Percentiles rank a stretch among this genome's conserved stretches.
These are phyloP conservation scores for Sisymbrium altissimum DNA, from an alignment of 345 rosid species.

Conservation along the genomic window DNA sequence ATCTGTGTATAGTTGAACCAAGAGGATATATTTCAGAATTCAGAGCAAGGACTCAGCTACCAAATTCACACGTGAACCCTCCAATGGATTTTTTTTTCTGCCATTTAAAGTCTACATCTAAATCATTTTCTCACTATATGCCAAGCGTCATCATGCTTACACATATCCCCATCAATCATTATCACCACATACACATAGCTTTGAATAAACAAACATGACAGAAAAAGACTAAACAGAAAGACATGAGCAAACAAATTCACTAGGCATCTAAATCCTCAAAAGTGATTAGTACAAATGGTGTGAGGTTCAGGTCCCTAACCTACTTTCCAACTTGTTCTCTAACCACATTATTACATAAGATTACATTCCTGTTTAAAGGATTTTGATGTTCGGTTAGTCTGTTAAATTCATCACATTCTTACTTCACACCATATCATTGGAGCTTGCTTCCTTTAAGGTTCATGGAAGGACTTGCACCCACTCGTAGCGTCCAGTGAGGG, in stretches of 20 bases:
- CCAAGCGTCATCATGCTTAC: slow-evolving; percentile 15
- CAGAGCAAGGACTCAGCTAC: slow-evolving; percentile 11
- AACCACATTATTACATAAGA: slow-evolving; percentile 34
- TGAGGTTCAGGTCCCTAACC: slow-evolving; percentile 28
- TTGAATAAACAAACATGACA: slow-evolving; percentile 12
- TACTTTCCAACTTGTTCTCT: slow-evolving; percentile 26
- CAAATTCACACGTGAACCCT: slow-evolving; percentile 22
- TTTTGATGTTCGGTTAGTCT: slow-evolving; percentile 30
- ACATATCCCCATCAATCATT: slow-evolving; percentile 26
- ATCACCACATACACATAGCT: slow-evolving; percentile 2
- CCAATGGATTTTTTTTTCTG: not conserved
- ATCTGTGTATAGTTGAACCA: slow-evolving; percentile 10
- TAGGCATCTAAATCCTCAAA: slow-evolving; percentile 19
- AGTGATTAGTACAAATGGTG: slow-evolving; percentile 29
- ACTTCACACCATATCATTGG: slow-evolving; percentile 19
- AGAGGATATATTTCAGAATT: slow-evolving; percentile 17
- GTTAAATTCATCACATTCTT: slow-evolving; percentile 29
- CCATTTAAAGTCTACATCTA: not conserved
- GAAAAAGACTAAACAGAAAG: slow-evolving; percentile 12
- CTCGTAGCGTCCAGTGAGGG: slow-evolving; percentile 71
- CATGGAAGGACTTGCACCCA: slow-evolving; percentile 65
- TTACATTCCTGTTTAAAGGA: slow-evolving; percentile 14
- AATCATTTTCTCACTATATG: slow-evolving; percentile 17
- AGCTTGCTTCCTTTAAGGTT: slow-evolving; percentile 16
- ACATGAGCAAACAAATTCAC: slow-evolving; percentile 1